Evolutionary conservation across 2,329 filamentous ascomycete genomes (phyloP).

Genomic region (Alternaria infectoria): DNA sequence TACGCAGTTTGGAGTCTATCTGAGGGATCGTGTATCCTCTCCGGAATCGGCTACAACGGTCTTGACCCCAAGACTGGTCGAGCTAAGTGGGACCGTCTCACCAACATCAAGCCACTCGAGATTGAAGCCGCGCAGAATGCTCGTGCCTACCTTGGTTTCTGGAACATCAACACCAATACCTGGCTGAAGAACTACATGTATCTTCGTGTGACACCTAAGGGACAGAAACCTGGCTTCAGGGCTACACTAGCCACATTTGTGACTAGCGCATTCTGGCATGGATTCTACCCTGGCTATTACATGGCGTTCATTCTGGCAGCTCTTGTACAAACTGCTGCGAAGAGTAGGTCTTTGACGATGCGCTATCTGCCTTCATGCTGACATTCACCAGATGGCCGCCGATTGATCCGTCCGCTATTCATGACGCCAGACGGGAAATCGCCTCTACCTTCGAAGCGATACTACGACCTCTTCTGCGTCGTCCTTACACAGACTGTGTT

Average conservation of each 20-base stretch:
- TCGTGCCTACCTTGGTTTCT: constrained; percentile 86
- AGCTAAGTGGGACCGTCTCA: constrained; percentile 86
- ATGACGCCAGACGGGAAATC: constrained; percentile 72
- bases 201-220: constrained; percentile 89
- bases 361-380: background rate
- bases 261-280: constrained; percentile 97
- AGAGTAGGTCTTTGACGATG: constrained; percentile 69
- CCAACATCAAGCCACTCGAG: constrained; percentile 84
- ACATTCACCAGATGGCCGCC: constrained; percentile 73
- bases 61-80: constrained; percentile 84
- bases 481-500: constrained; percentile 81
- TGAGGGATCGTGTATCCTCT: constrained; percentile 92
- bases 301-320: constrained; percentile 87
- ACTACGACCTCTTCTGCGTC: constrained; percentile 83
- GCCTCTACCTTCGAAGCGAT: constrained; percentile 69
- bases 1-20: constrained; percentile 95
- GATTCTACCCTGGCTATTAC: constrained; percentile 97
- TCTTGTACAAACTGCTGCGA: constrained; percentile 90
- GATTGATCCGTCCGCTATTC: constrained; percentile 91
- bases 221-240: constrained; percentile 94
- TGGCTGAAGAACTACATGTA: constrained; percentile 98
- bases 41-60: constrained; percentile 92
- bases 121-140: constrained; percentile 93
- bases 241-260: constrained; percentile 93
- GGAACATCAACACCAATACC: constrained; percentile 99